phyloP scores from a whole-genome alignment of 352 stramenopile genomes.

The Globisporangium radiosum region DNA sequence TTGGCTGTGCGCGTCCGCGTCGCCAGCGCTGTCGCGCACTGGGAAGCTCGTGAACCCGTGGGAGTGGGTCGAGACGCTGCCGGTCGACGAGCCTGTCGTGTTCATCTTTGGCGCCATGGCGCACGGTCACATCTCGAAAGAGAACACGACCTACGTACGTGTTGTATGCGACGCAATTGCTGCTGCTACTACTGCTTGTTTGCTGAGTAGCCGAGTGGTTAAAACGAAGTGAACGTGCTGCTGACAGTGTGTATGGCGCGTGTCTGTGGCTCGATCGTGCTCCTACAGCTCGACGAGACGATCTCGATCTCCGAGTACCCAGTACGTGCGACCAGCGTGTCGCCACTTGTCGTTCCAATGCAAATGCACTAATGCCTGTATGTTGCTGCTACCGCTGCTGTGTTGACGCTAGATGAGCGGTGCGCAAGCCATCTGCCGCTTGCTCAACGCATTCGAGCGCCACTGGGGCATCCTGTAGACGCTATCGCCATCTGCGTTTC shows the following conservation, averaged over 20 bases:
- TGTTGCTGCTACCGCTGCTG: not conserved
- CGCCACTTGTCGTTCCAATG: not conserved
- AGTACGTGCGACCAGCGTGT: constrained; percentile 17
- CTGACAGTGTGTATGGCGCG: constrained; percentile 4
- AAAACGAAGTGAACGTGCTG: not conserved
- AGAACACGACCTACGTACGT: constrained; percentile 93
- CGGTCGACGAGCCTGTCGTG: constrained; percentile 90
- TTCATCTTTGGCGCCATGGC: constrained; percentile 98
- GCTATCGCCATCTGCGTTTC: constrained; percentile 3
- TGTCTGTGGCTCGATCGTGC: constrained; percentile 17
- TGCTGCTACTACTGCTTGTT: not conserved
- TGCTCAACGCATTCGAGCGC: constrained; percentile 97
- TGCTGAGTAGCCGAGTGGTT: constrained; percentile 25
- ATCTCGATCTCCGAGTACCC: constrained; percentile 98
- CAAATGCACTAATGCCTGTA: not conserved
- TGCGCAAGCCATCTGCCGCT: constrained; percentile 93
- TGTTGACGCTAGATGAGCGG: constrained; percentile 81
- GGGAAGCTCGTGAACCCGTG: constrained; percentile 94
- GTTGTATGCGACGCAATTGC: not conserved
- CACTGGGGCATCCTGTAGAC: constrained; percentile 98
- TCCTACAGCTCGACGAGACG: constrained; percentile 88
- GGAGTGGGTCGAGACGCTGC: constrained; percentile 91
- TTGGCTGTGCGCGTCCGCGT: too few relatives aligned
- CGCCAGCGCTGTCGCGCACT: constrained; percentile 85
- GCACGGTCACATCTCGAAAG: constrained; percentile 93